Percentiles rank a stretch among this genome's conserved stretches.
phyloP scores from a whole-genome alignment of 305 asterid genomes.

The Fraxinus baroniana region DNA sequence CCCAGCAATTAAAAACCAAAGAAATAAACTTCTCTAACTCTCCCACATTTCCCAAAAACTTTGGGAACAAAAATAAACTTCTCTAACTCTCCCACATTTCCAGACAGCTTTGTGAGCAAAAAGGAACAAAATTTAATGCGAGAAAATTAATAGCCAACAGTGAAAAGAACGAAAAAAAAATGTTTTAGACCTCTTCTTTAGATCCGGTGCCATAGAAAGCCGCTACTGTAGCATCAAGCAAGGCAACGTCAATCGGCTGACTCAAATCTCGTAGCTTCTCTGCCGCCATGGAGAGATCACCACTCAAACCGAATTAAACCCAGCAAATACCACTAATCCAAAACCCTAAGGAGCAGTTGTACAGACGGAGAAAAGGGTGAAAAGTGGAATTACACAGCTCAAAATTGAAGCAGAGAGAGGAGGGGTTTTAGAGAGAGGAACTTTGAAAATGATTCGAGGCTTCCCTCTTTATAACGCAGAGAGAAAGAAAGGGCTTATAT shows the following conservation, averaged over 20 bases:
- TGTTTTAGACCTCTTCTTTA: conserved; percentile 70
- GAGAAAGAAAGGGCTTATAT: background rate
- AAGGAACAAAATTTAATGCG: background rate
- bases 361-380: background rate
- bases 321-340: background rate
- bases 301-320: conserved; percentile 47
- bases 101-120: conserved; percentile 2
- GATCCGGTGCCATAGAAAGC: conserved; percentile 98
- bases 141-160: background rate
- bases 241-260: conserved; percentile 78
- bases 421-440: conserved; percentile 13
- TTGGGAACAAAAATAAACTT: background rate
- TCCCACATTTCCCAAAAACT: conserved; percentile 6
- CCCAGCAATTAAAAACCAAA: background rate
- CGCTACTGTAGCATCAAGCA: conserved; percentile 90
- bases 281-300: conserved; percentile 65
- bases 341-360: conserved; percentile 46
- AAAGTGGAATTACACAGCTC: conserved; percentile 57
- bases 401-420: conserved; percentile 68
- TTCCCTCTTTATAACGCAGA: conserved; percentile 45
- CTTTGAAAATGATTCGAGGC: conserved; percentile 31
- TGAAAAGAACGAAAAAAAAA: background rate
- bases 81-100: conserved; percentile 3
- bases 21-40: conserved; percentile 8
- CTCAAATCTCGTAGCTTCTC: conserved; percentile 84